These are phyloP conservation scores for Tephrocybe sp. DNA, from an alignment of 768 basidiomycete species.

Conservation along the genomic window DNA sequence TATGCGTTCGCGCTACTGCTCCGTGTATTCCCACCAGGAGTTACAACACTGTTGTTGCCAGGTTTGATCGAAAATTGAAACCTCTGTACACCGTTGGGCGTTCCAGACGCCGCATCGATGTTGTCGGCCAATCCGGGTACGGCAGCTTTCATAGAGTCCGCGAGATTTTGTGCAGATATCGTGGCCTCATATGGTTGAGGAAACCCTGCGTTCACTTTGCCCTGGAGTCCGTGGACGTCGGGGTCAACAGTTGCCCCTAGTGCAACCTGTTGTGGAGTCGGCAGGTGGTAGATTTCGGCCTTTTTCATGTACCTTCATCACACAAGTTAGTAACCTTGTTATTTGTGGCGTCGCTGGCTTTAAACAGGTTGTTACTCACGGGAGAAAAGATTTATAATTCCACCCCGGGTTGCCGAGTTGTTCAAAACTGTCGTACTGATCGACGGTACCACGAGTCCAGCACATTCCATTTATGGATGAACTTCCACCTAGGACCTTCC, in stretches of 20 bases:
- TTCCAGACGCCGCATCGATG: slow-evolving; percentile 12
- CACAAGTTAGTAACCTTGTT: background rate
- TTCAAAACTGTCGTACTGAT: slow-evolving; percentile 18
- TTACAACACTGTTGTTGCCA: slow-evolving; percentile 10
- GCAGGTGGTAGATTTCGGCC: slow-evolving; percentile 12
- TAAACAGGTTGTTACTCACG: background rate
- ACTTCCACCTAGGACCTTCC: slow-evolving; percentile 20
- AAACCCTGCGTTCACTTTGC: slow-evolving; percentile 16
- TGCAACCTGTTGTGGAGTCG: slow-evolving; percentile 9
- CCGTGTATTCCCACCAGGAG: slow-evolving; percentile 9
- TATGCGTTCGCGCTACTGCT: slow-evolving; percentile 17
- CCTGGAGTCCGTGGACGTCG: slow-evolving; percentile 6
- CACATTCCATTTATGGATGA: slow-evolving; percentile 20
- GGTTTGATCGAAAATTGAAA: slow-evolving; percentile 18
- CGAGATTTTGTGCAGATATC: background rate
- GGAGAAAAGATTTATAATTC: slow-evolving; percentile 16
- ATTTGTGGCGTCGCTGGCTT: background rate
- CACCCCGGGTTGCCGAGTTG: slow-evolving; percentile 21
- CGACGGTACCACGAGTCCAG: slow-evolving; percentile 20
- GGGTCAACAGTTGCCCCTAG: slow-evolving; percentile 13
- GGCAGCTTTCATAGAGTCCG: background rate
- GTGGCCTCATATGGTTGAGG: slow-evolving; percentile 17
- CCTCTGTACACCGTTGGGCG: slow-evolving; percentile 12
- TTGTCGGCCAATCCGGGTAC: slow-evolving; percentile 12
- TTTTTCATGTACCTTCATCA: slow-evolving; percentile 14